Evolutionary conservation across 83 land plant species (phyloP), one percentile per base, ranked within the genome.

Genomic region (Isoetes engelmannii): DNA sequence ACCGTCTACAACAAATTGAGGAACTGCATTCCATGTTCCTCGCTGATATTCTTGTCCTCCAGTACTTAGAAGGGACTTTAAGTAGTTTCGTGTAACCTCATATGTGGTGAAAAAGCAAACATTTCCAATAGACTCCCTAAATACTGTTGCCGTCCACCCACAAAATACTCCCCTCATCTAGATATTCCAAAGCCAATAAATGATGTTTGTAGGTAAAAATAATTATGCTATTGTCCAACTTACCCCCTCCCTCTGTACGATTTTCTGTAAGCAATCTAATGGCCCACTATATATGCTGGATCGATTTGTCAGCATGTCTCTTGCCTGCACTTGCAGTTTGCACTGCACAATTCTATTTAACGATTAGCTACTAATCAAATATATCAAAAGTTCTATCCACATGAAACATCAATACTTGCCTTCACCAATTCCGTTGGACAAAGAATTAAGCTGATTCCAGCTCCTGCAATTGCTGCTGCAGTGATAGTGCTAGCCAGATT

Each of bases 371-470:
- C 61, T 73, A 46, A 75, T 9, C 69, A 58, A n/a, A 48, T 47
- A 17, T 42, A 66, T 5, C 5, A 65, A 45, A 6, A 10, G 21
- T 18, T 44, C 71, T 41, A 21, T 46, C 48, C 74, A 66, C 15
- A 51, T 48, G 18, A 57, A 49, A 21, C n/a, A 21, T n/a, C 4
- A 48, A 45, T 19, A 44, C 69, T 79, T 65, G 83, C 98, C 86
- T 94, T 94, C 61, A 94, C 80, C 19, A 94, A 74, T 72, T 94
- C 98, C 4, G 93, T 78, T 72, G 98, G 98, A 74, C 98, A 87
- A 8, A 94, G 72, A 19, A 94, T 76, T 61, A 84, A 72, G 65
- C 98, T 90, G 57, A 94, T 86, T 48, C 80, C 54, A 7, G 90
- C 90, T 74, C 98, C 98, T 68, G 87, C 85, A 69, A 67, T 77